These are phyloP conservation scores for Arthrinium puccinioides DNA, from an alignment of 2,329 filamentous ascomycete genomes.

Conservation along the genomic window DNA sequence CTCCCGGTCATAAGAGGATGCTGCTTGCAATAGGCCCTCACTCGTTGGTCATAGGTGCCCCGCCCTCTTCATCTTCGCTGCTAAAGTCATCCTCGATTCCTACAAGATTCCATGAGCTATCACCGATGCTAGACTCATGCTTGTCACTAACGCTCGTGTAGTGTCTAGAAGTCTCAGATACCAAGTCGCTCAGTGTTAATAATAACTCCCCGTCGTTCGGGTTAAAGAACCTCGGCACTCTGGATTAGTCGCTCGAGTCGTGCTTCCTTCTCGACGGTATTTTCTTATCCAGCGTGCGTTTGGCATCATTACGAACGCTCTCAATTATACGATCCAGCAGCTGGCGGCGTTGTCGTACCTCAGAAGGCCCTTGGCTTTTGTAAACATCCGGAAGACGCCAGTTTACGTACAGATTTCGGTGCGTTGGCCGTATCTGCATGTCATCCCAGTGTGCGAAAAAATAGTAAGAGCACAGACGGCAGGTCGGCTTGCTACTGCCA, in stretches of 20 bases:
- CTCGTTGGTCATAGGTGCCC: background rate
- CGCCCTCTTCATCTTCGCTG: background rate
- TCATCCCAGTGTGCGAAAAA: conserved; percentile 8
- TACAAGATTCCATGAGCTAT: background rate
- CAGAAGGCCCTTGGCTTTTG: background rate
- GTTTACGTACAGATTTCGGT: conserved; percentile 10
- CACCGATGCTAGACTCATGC: background rate
- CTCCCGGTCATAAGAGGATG: no score
- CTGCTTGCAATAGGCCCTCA: no score
- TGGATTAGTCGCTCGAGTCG: background rate
- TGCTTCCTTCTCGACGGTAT: background rate
- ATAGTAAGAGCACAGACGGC: conserved; percentile 13
- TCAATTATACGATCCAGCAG: background rate
- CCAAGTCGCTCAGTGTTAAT: background rate
- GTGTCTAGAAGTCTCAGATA: background rate
- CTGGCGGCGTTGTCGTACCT: background rate
- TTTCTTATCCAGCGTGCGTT: background rate
- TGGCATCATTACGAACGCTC: background rate
- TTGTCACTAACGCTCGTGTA: background rate
- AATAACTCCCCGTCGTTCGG: background rate
- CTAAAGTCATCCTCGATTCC: background rate
- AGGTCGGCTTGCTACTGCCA: conserved; percentile 15
- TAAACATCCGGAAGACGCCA: conserved; percentile 9
- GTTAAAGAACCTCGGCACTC: background rate
- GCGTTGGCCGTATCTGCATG: conserved; percentile 7